A percentile compares a stretch with the other conserved stretches of the same genome.
Evolutionary conservation across 2,329 filamentous ascomycete species (phyloP).

Genomic region (Ceratocystis harringtonii): DNA sequence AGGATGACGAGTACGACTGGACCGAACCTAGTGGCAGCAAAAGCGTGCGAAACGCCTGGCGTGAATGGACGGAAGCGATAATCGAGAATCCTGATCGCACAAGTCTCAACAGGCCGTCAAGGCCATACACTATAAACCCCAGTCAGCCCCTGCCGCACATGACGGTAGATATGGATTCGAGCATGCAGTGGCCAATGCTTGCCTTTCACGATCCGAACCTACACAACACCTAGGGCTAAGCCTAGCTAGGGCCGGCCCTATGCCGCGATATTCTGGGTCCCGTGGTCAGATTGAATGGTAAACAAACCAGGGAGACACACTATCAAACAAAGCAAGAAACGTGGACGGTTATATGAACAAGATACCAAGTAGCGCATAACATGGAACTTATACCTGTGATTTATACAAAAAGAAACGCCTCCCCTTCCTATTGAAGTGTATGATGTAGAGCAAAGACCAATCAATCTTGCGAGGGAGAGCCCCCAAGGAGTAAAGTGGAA

Average conservation of each 20-base stretch:
- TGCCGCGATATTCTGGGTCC: too few relatives aligned
- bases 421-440: background rate
- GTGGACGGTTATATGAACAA: background rate
- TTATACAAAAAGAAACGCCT: background rate
- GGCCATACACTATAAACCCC: background rate
- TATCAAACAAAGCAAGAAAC: too few relatives aligned
- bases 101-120: background rate
- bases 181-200: slow-evolving; percentile 5
- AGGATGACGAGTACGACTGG: background rate
- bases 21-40: background rate
- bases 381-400: background rate
- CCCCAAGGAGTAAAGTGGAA: background rate
- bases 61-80: slow-evolving; percentile 12
- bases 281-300: too few relatives aligned
- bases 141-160: background rate
- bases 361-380: background rate
- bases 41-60: slow-evolving; percentile 4
- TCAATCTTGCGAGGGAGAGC: background rate
- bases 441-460: background rate
- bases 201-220: slow-evolving; percentile 3
- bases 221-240: background rate
- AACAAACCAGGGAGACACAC: too few relatives aligned
- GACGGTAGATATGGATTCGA: background rate
- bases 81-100: slow-evolving; percentile 3
- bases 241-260: background rate